Base-by-base conservation (phyloP, 257 asterid genomes). In the Solanum tarijense region DNA sequence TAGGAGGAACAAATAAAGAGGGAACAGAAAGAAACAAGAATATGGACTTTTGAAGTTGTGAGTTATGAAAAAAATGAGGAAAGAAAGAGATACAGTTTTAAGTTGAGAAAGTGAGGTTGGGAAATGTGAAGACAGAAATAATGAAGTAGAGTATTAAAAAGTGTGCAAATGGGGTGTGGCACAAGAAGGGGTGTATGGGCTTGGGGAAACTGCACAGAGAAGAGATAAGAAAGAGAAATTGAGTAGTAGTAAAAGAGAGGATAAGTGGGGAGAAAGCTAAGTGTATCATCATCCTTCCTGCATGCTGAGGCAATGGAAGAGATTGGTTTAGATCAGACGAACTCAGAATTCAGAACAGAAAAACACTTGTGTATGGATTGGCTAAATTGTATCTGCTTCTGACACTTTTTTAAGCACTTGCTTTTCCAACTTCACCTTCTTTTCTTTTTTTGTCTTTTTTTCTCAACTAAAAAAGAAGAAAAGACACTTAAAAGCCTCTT, bases 111-210 rank as follows among this genome's bases (percentile, higher is more conserved):
- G 38, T 82, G 83, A 46, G 83, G 58, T 90, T 87, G 93, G 91
- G 88, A 91, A 89, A 85, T 88, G 92, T 90, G 94, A 88, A 89
- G 74, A 84, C 35, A 87, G 91, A 89, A 86, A 66, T 46, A 48
- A 31, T n/a, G 36, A 52, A 62, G 82, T 89, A 90, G 46, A 58
- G 66, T 89, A 90, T 90, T 84, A 87, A 89, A 89, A 91, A 87
- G 93, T 88, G 95, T 92, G 94, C 92, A 89, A 62, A 35, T 83
- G 65, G 58, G 86, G 55, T 41, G 89, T 71, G 91, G 92, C 91
- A 90, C 89, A 35, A 81, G 48, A 87, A 82, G 85, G 36, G 38
- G 75, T 90, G 94, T 92, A 90, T 94, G 96, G 96, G 93, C 93
- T 87, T 92, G 92, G 85, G 29, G 18, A 79, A 85, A 52, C 34